phyloP scores from a whole-genome alignment of 352 stramenopile genomes.

The Phytopythium cucurbitacearum region DNA sequence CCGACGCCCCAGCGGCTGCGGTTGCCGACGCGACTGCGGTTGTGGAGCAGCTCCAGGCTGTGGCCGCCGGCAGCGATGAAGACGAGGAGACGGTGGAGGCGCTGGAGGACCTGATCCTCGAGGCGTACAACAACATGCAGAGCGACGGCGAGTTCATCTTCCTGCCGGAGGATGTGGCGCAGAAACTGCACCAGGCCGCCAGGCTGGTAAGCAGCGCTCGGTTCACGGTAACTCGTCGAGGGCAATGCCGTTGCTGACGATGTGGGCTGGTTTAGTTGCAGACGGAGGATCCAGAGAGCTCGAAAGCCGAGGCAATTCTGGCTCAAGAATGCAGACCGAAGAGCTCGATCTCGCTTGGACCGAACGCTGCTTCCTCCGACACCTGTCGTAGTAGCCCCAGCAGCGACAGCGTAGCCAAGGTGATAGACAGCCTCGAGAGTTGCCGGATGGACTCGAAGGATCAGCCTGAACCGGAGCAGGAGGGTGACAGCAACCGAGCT shows the following conservation, averaged over 20 bases:
- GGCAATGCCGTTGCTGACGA: too few relatives aligned
- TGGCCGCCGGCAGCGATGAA: conserved; percentile 6
- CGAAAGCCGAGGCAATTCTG: too few relatives aligned
- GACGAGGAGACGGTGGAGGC: conserved; percentile 29
- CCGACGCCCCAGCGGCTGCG: background rate
- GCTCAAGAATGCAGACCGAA: too few relatives aligned
- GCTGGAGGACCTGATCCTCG: conserved; percentile 71
- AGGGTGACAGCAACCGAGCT: background rate
- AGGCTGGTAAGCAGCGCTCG: conserved; percentile 36
- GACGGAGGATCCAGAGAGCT: conserved; percentile 9
- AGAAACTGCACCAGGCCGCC: conserved; percentile 57
- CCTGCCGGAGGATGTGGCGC: conserved; percentile 54
- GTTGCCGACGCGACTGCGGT: too few relatives aligned
- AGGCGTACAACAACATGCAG: conserved; percentile 83
- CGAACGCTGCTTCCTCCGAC: too few relatives aligned
- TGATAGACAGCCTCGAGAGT: too few relatives aligned
- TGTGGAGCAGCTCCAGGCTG: background rate
- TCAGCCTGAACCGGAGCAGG: conserved; percentile 23
- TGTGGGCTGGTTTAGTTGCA: conserved; percentile 14
- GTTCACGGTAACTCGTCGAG: background rate
- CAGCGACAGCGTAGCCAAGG: too few relatives aligned
- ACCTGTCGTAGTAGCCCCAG: too few relatives aligned
- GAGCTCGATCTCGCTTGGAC: too few relatives aligned
- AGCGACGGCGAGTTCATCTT: conserved; percentile 81
- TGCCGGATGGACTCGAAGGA: background rate